Evolutionary conservation across 2,329 filamentous ascomycete genomes (phyloP).

Genomic region (Colletotrichum tanaceti): DNA sequence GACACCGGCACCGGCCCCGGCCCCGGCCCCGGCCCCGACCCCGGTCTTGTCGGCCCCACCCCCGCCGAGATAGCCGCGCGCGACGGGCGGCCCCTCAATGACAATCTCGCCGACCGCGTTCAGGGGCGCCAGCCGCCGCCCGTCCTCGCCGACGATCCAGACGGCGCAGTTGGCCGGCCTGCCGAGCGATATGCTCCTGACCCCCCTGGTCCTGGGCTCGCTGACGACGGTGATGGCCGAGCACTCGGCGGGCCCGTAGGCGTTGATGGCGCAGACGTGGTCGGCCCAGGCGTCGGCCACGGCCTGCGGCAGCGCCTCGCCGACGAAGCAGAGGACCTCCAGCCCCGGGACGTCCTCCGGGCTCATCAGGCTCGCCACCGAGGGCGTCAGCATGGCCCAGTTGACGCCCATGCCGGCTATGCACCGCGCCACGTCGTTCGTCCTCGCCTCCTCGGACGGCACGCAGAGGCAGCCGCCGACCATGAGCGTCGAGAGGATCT

Average conservation of each 20-base stretch:
- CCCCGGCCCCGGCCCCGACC: no score
- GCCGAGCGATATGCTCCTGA: conserved; percentile 27
- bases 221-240: conserved; percentile 37
- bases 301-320: conserved; percentile 35
- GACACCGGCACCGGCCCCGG: no score
- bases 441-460: conserved; percentile 51
- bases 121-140: conserved; percentile 43
- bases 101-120: conserved; percentile 46
- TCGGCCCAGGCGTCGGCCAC: conserved; percentile 41
- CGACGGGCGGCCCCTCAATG: conserved; percentile 45
- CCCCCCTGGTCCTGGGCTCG: conserved; percentile 8
- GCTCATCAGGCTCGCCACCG: conserved; percentile 25
- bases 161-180: conserved; percentile 20
- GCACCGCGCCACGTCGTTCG: conserved; percentile 45
- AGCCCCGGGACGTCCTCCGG: conserved; percentile 32
- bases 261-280: conserved; percentile 26
- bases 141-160: conserved; percentile 44
- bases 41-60: no score
- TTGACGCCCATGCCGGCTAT: conserved; percentile 19
- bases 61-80: conserved; percentile 38
- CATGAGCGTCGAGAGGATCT: conserved; percentile 52
- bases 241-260: conserved; percentile 42
- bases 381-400: conserved; percentile 39
- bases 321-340: conserved; percentile 28
- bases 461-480: conserved; percentile 53